phyloP scores from a whole-genome alignment of 2,329 filamentous ascomycete genomes.

The Scolecobasidium constrictum region DNA sequence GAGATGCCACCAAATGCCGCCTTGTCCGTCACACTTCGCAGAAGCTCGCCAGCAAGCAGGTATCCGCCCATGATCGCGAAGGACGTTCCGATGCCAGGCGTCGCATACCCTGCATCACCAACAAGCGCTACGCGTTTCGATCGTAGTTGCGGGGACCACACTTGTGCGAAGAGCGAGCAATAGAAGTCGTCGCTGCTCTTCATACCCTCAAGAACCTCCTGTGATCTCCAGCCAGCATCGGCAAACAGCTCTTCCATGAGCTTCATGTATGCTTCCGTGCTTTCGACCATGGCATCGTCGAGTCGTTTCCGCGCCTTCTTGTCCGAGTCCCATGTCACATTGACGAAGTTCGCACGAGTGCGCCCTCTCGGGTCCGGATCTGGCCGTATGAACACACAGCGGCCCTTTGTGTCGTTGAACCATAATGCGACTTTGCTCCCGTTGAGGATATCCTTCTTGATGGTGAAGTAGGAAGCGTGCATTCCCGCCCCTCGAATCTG shows the following conservation, averaged over 20 bases:
- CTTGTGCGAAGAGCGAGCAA: conserved; percentile 3
- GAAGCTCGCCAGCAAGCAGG: conserved; percentile 8
- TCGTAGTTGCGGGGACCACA: conserved; percentile 6
- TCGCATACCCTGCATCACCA: conserved; percentile 27
- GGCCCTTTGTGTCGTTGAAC: conserved; percentile 15
- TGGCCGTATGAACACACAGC: conserved; percentile 16
- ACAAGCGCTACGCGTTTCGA: conserved; percentile 3
- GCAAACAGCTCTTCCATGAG: conserved; percentile 2
- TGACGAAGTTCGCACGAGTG: conserved; percentile 13
- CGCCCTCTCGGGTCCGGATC: conserved; percentile 12
- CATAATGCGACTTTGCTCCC: conserved; percentile 15
- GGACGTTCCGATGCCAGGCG: conserved; percentile 15
- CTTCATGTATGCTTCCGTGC: conserved; percentile 11
- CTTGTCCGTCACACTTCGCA: no score
- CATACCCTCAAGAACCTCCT: conserved; percentile 8
- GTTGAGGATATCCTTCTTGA: conserved; percentile 16
- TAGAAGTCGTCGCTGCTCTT: conserved; percentile 9
- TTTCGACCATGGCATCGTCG: conserved; percentile 19
- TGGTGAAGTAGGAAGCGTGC: conserved; percentile 30
- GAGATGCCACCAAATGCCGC: neutral
- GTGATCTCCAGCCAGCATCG: conserved; percentile 6
- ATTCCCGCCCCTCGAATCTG: conserved; percentile 17
- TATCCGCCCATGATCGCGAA: conserved; percentile 8
- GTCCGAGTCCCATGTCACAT: conserved; percentile 14
- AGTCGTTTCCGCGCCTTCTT: conserved; percentile 20